A percentile compares a stretch with the other conserved stretches of the same genome.
phyloP scores from a whole-genome alignment of 1,284 basidiomycete species.

The Blastosporella zonata region DNA sequence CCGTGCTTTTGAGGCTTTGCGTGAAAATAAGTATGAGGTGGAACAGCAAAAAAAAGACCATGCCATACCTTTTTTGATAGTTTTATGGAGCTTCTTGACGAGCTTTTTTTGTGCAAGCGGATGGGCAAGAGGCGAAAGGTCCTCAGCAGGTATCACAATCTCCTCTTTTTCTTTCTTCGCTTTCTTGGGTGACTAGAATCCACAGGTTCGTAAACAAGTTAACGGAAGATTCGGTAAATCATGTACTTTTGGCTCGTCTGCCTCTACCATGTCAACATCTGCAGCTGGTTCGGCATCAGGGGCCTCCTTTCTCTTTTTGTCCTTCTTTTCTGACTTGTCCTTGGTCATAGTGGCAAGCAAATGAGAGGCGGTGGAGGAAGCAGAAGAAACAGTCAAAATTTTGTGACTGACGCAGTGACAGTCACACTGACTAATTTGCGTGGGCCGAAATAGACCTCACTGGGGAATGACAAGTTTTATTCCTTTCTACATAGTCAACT shows the following conservation, averaged over 20 bases:
- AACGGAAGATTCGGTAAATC: slow-evolving; percentile 7
- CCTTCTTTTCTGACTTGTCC: slow-evolving; percentile 71
- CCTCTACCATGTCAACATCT: slow-evolving; percentile 55
- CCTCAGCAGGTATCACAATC: slow-evolving; percentile 70
- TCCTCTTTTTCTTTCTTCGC: slow-evolving; percentile 58
- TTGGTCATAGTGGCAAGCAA: slow-evolving; percentile 46
- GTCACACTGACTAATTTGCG: slow-evolving; percentile 8
- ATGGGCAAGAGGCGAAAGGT: slow-evolving; percentile 86
- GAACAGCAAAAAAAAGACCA: not conserved
- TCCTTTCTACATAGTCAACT: no score
- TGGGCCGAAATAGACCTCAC: not conserved
- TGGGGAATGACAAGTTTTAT: no score
- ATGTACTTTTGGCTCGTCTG: slow-evolving; percentile 40
- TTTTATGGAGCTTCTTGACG: slow-evolving; percentile 88
- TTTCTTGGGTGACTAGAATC: slow-evolving; percentile 50
- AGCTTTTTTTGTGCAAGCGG: slow-evolving; percentile 92
- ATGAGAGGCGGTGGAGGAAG: slow-evolving; percentile 4
- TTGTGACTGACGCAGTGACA: slow-evolving; percentile 25
- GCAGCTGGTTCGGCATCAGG: slow-evolving; percentile 37
- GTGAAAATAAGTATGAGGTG: slow-evolving; percentile 7
- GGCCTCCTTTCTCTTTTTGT: slow-evolving; percentile 53
- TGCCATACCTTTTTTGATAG: slow-evolving; percentile 81
- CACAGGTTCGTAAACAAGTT: slow-evolving; percentile 7
- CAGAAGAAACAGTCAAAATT: slow-evolving; percentile 11
- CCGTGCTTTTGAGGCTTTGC: slow-evolving; percentile 81